Percentiles rank a stretch among this genome's conserved stretches.
These are phyloP conservation scores for Quercus bicolor DNA, from an alignment of 306 rosid genomes.

Conservation along the genomic window DNA sequence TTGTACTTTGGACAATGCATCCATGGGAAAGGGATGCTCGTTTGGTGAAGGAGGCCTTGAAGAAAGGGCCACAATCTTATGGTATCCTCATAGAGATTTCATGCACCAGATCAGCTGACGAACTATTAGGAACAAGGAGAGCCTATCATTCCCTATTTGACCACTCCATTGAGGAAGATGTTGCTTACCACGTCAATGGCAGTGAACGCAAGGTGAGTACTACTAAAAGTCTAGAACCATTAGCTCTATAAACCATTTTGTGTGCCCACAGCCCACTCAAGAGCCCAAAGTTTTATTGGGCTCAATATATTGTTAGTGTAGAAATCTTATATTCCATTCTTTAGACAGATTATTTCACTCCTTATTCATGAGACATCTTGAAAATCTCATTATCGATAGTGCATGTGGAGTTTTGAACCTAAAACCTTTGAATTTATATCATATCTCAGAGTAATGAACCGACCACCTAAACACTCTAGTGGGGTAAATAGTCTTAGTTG, in stretches of 20 bases:
- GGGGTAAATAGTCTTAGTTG: too few relatives aligned
- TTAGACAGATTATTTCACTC: too few relatives aligned
- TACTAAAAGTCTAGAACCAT: neutral
- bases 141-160: slow-evolving; percentile 96
- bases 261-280: neutral
- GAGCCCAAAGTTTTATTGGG: neutral
- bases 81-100: slow-evolving; percentile 69
- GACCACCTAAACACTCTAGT: too few relatives aligned
- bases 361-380: too few relatives aligned
- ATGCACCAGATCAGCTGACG: slow-evolving; percentile 79
- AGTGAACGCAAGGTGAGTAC: slow-evolving; percentile 55
- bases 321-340: too few relatives aligned
- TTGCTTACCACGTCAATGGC: slow-evolving; percentile 55
- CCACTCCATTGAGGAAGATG: slow-evolving; percentile 91
- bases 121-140: slow-evolving; percentile 77
- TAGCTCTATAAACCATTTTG: neutral
- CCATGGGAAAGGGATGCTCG: slow-evolving; percentile 99
- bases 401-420: too few relatives aligned
- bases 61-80: slow-evolving; percentile 48
- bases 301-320: neutral
- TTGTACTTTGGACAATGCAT: slow-evolving; percentile 84
- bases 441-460: too few relatives aligned
- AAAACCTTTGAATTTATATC: too few relatives aligned
- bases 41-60: slow-evolving; percentile 62
- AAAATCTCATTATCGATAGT: too few relatives aligned